These are phyloP conservation scores for Populus ilicifolia DNA, from an alignment of 345 rosid genomes.

Conservation along the genomic window DNA sequence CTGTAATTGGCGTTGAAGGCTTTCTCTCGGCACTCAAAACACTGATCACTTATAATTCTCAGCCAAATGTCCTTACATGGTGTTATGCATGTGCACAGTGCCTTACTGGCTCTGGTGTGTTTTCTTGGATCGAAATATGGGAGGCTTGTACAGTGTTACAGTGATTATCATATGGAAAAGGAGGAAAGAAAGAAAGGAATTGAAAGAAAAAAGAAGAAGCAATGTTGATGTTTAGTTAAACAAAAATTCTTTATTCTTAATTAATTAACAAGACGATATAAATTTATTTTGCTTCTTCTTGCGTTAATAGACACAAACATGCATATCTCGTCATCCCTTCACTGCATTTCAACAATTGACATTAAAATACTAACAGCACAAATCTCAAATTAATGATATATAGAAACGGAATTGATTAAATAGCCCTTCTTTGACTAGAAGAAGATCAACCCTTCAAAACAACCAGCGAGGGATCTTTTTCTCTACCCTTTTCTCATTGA, in stretches of 20 bases:
- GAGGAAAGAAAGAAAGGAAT: background rate
- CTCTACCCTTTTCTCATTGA: constrained; percentile 55
- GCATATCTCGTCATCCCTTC: background rate
- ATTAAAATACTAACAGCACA: background rate
- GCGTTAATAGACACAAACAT: background rate
- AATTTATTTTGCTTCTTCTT: background rate
- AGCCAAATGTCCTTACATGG: background rate
- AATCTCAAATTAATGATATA: background rate
- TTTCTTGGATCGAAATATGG: background rate
- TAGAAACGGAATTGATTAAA: background rate
- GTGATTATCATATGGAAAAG: background rate
- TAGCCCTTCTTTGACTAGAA: too few species aligned
- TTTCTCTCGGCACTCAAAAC: background rate
- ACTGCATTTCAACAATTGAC: background rate
- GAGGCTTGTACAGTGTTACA: background rate
- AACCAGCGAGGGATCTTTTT: constrained; percentile 44
- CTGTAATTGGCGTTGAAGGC: background rate
- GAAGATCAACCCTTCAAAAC: constrained; percentile 21
- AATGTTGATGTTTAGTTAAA: background rate
- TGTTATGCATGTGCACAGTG: background rate
- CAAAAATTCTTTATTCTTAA: background rate
- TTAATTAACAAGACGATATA: background rate
- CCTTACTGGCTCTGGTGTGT: background rate
- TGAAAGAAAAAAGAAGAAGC: background rate
- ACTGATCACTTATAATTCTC: background rate